These are phyloP conservation scores for Nakazawaea sp. DNA, from an alignment of 805 yeast species.

Conservation along the genomic window DNA sequence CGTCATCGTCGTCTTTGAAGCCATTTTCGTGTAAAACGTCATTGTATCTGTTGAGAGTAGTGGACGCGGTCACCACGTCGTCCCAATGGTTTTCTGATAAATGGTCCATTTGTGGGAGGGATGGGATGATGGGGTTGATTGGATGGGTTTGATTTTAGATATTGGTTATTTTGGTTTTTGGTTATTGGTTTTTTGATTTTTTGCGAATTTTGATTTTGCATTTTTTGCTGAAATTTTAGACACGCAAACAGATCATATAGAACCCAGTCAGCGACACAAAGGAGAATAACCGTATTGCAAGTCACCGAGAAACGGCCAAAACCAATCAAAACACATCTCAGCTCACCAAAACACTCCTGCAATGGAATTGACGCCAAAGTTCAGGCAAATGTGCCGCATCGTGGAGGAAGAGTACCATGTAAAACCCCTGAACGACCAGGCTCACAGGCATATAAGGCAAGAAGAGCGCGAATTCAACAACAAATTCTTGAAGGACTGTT, in stretches of 20 bases:
- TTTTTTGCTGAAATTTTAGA: too few species aligned
- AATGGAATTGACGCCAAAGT: slow-evolving; percentile 41
- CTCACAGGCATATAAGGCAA: slow-evolving; percentile 2
- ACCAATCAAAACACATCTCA: background rate
- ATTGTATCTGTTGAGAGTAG: slow-evolving; percentile 18
- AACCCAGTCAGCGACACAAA: too few species aligned
- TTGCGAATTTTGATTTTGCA: too few species aligned
- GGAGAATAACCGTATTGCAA: too few species aligned
- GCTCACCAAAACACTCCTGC: background rate
- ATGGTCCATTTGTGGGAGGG: slow-evolving; percentile 41
- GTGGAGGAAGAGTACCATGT: slow-evolving; percentile 26
- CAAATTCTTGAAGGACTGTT: slow-evolving; percentile 6
- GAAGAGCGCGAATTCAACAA: slow-evolving; percentile 3
- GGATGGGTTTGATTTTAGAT: too few species aligned
- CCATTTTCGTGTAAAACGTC: slow-evolving; percentile 11
- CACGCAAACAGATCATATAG: too few species aligned
- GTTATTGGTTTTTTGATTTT: background rate
- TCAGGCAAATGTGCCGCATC: slow-evolving; percentile 39
- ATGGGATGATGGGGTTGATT: too few species aligned
- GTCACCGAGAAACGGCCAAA: background rate
- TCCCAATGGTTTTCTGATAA: slow-evolving; percentile 57
- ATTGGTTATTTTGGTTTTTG: background rate
- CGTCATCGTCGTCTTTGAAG: slow-evolving; percentile 6
- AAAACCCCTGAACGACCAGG: slow-evolving; percentile 6
- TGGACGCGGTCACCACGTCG: slow-evolving; percentile 39